Conservation (phyloP, 2,329 filamentous ascomycete species). For the Cyclaneusma minus region DNA sequence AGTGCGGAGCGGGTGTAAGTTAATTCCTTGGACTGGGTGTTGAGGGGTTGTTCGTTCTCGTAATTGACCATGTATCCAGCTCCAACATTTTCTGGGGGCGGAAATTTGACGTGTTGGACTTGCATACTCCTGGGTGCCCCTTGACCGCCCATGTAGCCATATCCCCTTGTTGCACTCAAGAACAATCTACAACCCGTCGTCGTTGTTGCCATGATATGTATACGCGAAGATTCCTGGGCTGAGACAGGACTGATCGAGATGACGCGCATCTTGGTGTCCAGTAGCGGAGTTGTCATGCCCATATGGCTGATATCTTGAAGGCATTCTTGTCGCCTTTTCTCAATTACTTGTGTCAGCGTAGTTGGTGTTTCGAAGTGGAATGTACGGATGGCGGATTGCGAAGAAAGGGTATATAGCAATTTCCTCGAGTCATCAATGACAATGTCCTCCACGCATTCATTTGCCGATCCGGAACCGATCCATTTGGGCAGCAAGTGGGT, state of each 20-base stretch:
- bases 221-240: conserved; percentile 59
- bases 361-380: conserved; percentile 66
- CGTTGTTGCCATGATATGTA: conserved; percentile 83
- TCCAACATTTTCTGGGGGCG: conserved; percentile 40
- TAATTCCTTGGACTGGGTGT: conserved; percentile 29
- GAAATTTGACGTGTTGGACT: conserved; percentile 91
- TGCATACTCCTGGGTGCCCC: conserved; percentile 84
- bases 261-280: conserved; percentile 56
- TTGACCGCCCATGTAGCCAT: conserved; percentile 42
- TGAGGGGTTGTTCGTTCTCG: conserved; percentile 11
- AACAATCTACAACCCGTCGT: conserved; percentile 84
- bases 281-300: conserved; percentile 59
- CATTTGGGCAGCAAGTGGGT: conserved; percentile 44
- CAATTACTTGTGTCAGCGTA: conserved; percentile 46
- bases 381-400: conserved; percentile 73
- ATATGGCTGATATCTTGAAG: conserved; percentile 72
- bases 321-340: conserved; percentile 42
- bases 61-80: conserved; percentile 2
- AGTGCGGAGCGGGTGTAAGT: conserved; percentile 33
- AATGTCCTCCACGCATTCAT: conserved; percentile 61
- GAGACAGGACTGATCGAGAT: conserved; percentile 78
- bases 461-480: conserved; percentile 20
- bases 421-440: conserved; percentile 78
- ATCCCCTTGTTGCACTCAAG: conserved; percentile 67
- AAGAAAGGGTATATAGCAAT: conserved; percentile 83